These are phyloP conservation scores for Aspergillus nidulans DNA, from an alignment of 495 filamentous ascomycete species.

Conservation along the genomic window DNA sequence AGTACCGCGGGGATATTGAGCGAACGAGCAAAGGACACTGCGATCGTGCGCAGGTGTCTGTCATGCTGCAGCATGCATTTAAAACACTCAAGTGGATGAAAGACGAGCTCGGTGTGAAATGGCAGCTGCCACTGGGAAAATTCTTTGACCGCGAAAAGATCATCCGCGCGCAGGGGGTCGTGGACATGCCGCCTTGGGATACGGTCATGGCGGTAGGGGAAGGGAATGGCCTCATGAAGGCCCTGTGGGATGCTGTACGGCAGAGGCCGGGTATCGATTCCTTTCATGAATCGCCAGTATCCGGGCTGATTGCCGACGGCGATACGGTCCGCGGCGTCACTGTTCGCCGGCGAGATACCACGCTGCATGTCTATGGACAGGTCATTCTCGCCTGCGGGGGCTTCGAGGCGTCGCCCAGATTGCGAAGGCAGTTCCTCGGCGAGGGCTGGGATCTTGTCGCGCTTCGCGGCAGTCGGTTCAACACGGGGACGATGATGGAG, in stretches of 20 bases:
- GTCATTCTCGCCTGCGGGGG: constrained; percentile 3
- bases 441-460: background rate
- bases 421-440: background rate
- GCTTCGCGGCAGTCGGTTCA: background rate
- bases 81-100: constrained; percentile 3
- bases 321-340: background rate
- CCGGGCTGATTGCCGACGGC: background rate
- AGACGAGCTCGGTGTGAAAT: background rate
- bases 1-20: constrained; percentile 2
- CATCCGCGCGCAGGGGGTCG: constrained; percentile 5
- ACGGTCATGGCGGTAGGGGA: constrained; percentile 8
- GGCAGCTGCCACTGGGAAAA: constrained; percentile 8
- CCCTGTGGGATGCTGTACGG: constrained; percentile 2
- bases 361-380: background rate
- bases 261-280: background rate
- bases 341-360: background rate
- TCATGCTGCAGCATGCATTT: background rate
- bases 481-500: constrained; percentile 5
- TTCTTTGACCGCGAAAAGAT: constrained; percentile 11
- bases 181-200: constrained; percentile 9
- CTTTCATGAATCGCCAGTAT: background rate
- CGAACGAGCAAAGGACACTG: constrained; percentile 8
- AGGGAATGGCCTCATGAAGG: constrained; percentile 1
- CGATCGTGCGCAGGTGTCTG: background rate
- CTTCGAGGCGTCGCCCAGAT: background rate